These are phyloP conservation scores for Exophiala viscosa DNA, from an alignment of 2,329 filamentous ascomycete species.

Conservation along the genomic window DNA sequence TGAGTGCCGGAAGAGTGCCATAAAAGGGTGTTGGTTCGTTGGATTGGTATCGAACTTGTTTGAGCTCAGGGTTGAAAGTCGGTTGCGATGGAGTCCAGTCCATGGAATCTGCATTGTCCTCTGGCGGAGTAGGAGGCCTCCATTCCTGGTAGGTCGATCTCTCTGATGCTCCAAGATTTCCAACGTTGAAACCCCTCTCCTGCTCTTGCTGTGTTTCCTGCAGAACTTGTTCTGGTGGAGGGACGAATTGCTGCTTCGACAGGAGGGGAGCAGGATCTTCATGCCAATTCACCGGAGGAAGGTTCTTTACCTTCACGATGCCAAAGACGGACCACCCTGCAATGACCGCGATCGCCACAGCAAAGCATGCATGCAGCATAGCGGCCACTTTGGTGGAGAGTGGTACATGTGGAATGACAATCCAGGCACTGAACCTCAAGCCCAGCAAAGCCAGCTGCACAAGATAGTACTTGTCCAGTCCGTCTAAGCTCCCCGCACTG, in stretches of 20 bases:
- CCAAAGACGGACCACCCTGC: slow-evolving; percentile 35
- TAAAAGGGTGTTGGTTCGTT: slow-evolving; percentile 42
- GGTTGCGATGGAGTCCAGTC: slow-evolving; percentile 49
- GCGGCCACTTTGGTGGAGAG: slow-evolving; percentile 2
- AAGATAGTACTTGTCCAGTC: slow-evolving; percentile 45
- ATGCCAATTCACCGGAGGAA: slow-evolving; percentile 37
- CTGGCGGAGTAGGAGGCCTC: slow-evolving; percentile 36
- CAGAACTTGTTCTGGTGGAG: slow-evolving; percentile 5
- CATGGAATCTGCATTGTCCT: slow-evolving; percentile 41
- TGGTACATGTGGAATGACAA: slow-evolving; percentile 31
- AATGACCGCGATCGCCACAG: slow-evolving; percentile 39
- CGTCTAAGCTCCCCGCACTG: slow-evolving; percentile 39
- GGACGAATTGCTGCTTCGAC: slow-evolving; percentile 20
- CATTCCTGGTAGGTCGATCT: slow-evolving; percentile 34
- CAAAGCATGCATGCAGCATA: slow-evolving; percentile 34
- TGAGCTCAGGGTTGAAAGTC: slow-evolving; percentile 20
- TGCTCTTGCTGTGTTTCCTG: neutral
- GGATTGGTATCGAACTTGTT: slow-evolving; percentile 31
- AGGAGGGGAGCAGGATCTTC: slow-evolving; percentile 21
- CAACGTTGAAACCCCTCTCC: slow-evolving; percentile 32
- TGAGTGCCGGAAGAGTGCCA: slow-evolving; percentile 40
- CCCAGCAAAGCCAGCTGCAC: slow-evolving; percentile 45
- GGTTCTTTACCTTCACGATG: slow-evolving; percentile 40
- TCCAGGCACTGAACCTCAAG: slow-evolving; percentile 43
- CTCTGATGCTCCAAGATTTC: slow-evolving; percentile 24